Percentiles rank a stretch among this genome's conserved stretches.
Evolutionary conservation across 2,329 filamentous ascomycete species (phyloP).

Genomic region (Periconia sp.): DNA sequence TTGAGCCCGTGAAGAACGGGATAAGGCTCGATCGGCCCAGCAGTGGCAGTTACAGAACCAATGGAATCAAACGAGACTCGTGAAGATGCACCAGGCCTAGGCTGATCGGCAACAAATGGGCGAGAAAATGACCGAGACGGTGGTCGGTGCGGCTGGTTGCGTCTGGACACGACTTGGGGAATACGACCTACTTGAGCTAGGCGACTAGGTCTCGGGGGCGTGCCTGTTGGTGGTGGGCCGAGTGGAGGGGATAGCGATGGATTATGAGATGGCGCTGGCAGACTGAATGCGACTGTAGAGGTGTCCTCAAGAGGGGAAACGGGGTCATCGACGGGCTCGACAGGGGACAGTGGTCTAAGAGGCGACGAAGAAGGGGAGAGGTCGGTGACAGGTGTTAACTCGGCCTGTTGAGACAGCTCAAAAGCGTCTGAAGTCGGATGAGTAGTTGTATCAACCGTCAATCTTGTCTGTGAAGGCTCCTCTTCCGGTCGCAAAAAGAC

Average conservation of each 20-base stretch:
- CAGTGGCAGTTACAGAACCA: constrained; percentile 31
- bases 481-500: constrained; percentile 35
- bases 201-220: constrained; percentile 63
- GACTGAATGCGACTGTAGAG: too few relatives aligned
- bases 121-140: constrained; percentile 84
- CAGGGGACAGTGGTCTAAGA: constrained; percentile 23
- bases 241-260: constrained; percentile 35
- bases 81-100: constrained; percentile 40
- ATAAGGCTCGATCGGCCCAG: constrained; percentile 40
- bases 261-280: too few relatives aligned
- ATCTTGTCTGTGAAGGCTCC: constrained; percentile 6
- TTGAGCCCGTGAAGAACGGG: constrained; percentile 41
- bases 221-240: constrained; percentile 29
- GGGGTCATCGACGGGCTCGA: constrained; percentile 7
- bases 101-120: constrained; percentile 67
- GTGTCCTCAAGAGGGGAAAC: constrained; percentile 3
- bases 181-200: constrained; percentile 85
- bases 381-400: constrained; percentile 42
- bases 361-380: constrained; percentile 40
- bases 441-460: constrained; percentile 9
- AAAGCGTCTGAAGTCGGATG: not conserved
- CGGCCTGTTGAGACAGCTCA: constrained; percentile 23
- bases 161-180: constrained; percentile 75
- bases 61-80: constrained; percentile 42
- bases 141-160: constrained; percentile 66